Conservation (phyloP, 164 flowering plant species). For the Echeveria elegans region DNA sequence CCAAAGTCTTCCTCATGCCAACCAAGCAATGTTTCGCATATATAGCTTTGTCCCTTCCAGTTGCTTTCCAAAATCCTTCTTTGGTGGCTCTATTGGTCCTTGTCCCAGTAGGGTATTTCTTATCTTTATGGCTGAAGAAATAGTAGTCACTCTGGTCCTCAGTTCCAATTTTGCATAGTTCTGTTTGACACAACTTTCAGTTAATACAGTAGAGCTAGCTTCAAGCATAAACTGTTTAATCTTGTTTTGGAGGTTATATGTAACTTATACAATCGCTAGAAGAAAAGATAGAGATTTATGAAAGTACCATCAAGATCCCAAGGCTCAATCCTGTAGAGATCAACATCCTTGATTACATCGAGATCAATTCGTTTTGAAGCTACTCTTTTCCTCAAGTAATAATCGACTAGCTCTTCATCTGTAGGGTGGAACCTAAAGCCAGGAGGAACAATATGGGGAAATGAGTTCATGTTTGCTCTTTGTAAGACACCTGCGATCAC, state of each 20-base stretch:
- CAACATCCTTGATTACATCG: constrained; percentile 85
- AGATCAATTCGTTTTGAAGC: constrained; percentile 71
- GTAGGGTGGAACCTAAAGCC: constrained; percentile 95
- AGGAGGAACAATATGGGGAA: constrained; percentile 75
- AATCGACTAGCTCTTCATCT: constrained; percentile 96
- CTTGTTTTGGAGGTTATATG: no score
- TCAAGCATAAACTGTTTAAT: neutral
- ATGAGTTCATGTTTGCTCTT: constrained; percentile 50
- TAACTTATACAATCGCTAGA: no score
- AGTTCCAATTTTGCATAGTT: constrained; percentile 66
- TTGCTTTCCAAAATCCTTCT: constrained; percentile 98
- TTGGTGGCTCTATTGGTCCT: constrained; percentile 93
- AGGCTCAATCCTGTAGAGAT: constrained; percentile 93
- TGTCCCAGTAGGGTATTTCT: constrained; percentile 97
- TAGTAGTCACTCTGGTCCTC: constrained; percentile 93
- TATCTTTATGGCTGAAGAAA: constrained; percentile 95
- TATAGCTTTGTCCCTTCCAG: constrained; percentile 92
- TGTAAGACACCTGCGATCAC: constrained; percentile 25
- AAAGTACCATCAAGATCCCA: constrained; percentile 94
- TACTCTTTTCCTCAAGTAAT: constrained; percentile 76
- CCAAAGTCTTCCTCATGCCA: constrained; percentile 93
- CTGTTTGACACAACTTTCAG: constrained; percentile 22
- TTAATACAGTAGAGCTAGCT: neutral
- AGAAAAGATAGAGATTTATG: neutral
- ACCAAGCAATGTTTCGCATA: constrained; percentile 57